Evolutionary conservation across 768 basidiomycete species (phyloP).

Genomic region (Mycena crocata): DNA sequence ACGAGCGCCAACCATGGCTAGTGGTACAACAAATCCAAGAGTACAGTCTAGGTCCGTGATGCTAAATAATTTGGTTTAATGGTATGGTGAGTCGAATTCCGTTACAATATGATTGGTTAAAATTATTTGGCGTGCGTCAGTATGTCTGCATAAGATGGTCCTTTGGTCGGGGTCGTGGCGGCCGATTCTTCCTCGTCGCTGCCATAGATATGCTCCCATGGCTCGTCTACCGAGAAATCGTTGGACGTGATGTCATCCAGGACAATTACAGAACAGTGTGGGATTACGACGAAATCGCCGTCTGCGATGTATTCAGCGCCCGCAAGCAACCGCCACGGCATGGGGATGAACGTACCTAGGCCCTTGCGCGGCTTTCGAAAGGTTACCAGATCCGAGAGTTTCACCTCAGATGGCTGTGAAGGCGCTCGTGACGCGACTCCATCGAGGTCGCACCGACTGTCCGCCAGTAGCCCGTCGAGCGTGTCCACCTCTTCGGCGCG

Average conservation of each 20-base stretch:
- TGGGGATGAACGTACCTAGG: slow-evolving; percentile 49
- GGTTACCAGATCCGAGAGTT: slow-evolving; percentile 47
- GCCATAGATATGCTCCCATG: slow-evolving; percentile 67
- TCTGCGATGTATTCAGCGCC: slow-evolving; percentile 41
- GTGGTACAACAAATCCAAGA: slow-evolving; percentile 30
- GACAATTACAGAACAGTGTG: slow-evolving; percentile 66
- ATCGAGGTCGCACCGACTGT: slow-evolving; percentile 18
- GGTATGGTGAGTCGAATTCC: slow-evolving; percentile 21
- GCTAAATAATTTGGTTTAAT: slow-evolving; percentile 28
- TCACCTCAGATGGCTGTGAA: slow-evolving; percentile 42
- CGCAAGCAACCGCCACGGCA: slow-evolving; percentile 21
- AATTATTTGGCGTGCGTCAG: slow-evolving; percentile 30
- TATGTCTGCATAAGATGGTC: slow-evolving; percentile 58
- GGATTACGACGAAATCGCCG: slow-evolving; percentile 69
- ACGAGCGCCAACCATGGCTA: neutral
- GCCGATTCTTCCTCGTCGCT: slow-evolving; percentile 50
- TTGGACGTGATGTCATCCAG: slow-evolving; percentile 60
- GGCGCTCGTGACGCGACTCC: slow-evolving; percentile 20
- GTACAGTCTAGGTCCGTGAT: slow-evolving; percentile 35
- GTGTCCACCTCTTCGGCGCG: slow-evolving; percentile 32
- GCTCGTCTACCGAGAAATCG: slow-evolving; percentile 62
- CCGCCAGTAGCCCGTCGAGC: slow-evolving; percentile 27
- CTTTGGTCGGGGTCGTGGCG: slow-evolving; percentile 33
- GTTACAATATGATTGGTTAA: slow-evolving; percentile 21
- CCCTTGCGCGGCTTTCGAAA: slow-evolving; percentile 54